Evolutionary conservation across 257 asterid genomes (phyloP).

Genomic region (Scutellaria minor): DNA sequence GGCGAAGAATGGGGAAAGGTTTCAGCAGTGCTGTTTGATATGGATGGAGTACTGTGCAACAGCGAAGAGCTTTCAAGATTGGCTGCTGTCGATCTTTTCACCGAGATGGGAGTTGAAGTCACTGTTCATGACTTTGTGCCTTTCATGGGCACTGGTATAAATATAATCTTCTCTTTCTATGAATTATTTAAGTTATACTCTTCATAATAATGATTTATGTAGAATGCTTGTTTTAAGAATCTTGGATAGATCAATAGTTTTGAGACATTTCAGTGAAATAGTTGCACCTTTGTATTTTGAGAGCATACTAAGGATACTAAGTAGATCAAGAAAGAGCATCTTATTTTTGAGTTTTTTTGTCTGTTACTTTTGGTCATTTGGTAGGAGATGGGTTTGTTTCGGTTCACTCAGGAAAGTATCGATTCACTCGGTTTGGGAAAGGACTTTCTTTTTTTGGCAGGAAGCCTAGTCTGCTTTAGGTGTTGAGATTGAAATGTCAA

Average conservation of each 20-base stretch:
- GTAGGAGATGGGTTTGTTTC: not conserved
- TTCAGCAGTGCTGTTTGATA: slow-evolving; percentile 92
- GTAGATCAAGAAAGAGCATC: too few species aligned
- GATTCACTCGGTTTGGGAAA: too few species aligned
- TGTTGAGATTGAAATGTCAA: too few species aligned
- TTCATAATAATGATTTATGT: not conserved
- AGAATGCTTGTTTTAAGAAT: not conserved
- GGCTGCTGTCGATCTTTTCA: slow-evolving; percentile 92
- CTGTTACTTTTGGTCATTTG: not conserved
- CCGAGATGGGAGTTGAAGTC: slow-evolving; percentile 91
- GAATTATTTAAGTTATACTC: not conserved
- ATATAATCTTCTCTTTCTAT: slow-evolving; percentile 37
- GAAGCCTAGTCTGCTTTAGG: too few species aligned
- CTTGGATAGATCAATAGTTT: slow-evolving; percentile 4
- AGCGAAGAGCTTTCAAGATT: slow-evolving; percentile 89
- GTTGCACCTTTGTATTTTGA: not conserved
- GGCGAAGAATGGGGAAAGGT: slow-evolving; percentile 80
- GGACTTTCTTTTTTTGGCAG: too few species aligned
- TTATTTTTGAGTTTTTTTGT: too few species aligned
- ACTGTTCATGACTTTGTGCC: slow-evolving; percentile 89
- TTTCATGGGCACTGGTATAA: slow-evolving; percentile 89
- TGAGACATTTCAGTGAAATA: not conserved
- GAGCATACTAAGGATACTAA: not conserved
- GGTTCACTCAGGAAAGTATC: too few species aligned
- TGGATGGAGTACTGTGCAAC: slow-evolving; percentile 97